Evolutionary conservation across 2,329 filamentous ascomycete species (phyloP).

Genomic region (Scedosporium boydii): DNA sequence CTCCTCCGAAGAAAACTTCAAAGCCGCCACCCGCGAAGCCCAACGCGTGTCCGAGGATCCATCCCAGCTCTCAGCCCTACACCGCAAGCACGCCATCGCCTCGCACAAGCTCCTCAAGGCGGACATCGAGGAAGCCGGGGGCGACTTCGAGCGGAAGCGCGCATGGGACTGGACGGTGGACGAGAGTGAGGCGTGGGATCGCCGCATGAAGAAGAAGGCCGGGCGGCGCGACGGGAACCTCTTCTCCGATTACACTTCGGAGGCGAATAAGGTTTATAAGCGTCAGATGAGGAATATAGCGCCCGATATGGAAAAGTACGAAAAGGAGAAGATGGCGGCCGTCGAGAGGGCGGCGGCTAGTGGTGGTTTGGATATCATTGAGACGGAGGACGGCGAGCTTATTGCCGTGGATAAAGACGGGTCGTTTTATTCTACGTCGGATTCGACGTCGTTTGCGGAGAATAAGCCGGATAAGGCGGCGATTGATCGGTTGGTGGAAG

Average conservation of each 20-base stretch:
- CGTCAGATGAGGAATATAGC: conserved; percentile 71
- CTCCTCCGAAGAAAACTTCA: conserved; percentile 64
- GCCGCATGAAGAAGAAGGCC: conserved; percentile 76
- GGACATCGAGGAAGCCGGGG: conserved; percentile 73
- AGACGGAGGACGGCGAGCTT: conserved; percentile 90
- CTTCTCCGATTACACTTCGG: conserved; percentile 81
- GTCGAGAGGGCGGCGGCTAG: conserved; percentile 76
- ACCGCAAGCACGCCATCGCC: conserved; percentile 78
- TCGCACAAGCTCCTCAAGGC: conserved; percentile 90
- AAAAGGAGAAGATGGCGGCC: conserved; percentile 73
- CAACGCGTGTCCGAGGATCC: conserved; percentile 72
- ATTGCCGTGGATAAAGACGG: conserved; percentile 90
- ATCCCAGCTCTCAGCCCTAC: conserved; percentile 64
- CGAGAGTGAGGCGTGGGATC: conserved; percentile 90
- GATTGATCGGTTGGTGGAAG: conserved; percentile 77
- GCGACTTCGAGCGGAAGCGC: conserved; percentile 93
- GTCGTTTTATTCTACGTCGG: conserved; percentile 80
- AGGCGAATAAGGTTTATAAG: conserved; percentile 90
- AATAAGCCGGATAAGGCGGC: conserved; percentile 82
- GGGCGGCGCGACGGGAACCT: conserved; percentile 74
- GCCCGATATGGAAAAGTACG: conserved; percentile 75
- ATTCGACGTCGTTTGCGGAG: conserved; percentile 70
- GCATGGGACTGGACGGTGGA: conserved; percentile 99
- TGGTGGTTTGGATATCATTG: conserved; percentile 84
- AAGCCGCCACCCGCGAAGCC: conserved; percentile 75